A percentile compares a stretch with the other conserved stretches of the same genome.
Conservation (phyloP, 2,329 filamentous ascomycete genomes). For the Cryphonectria naterciae region DNA sequence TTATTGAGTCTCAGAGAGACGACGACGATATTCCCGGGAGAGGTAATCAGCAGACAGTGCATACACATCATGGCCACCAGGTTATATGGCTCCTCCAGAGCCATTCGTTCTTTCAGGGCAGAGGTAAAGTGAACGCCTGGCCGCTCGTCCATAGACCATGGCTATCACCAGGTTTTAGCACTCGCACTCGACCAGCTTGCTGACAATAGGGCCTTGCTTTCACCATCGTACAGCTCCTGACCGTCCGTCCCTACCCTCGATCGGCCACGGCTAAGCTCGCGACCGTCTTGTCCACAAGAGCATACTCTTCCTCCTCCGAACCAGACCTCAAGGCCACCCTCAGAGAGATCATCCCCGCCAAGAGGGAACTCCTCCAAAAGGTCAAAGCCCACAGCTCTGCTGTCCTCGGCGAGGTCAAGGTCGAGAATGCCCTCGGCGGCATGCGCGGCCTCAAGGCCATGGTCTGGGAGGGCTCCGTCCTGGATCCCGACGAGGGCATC, state of each 20-base stretch:
- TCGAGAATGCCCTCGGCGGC: slow-evolving; percentile 91
- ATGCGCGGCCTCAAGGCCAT: slow-evolving; percentile 98
- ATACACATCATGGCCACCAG: slow-evolving; percentile 23
- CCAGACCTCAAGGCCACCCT: slow-evolving; percentile 89
- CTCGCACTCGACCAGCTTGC: background rate
- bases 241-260: background rate
- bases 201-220: background rate
- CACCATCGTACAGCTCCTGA: background rate
- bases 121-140: slow-evolving; percentile 17
- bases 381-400: slow-evolving; percentile 86
- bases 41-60: background rate
- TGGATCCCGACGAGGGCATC: slow-evolving; percentile 96
- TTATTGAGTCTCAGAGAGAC: background rate
- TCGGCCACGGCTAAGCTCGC: slow-evolving; percentile 18
- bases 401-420: slow-evolving; percentile 87
- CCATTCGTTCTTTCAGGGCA: slow-evolving; percentile 13
- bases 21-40: background rate
- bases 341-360: slow-evolving; percentile 82
- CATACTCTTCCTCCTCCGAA: slow-evolving; percentile 76
- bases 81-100: slow-evolving; percentile 25
- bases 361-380: slow-evolving; percentile 90
- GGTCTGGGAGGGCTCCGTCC: slow-evolving; percentile 97
- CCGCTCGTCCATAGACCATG: background rate
- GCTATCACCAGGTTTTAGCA: background rate
- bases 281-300: slow-evolving; percentile 47